Evolutionary conservation across 306 rosid species (phyloP).

Genomic region (Dicorynia guianensis): DNA sequence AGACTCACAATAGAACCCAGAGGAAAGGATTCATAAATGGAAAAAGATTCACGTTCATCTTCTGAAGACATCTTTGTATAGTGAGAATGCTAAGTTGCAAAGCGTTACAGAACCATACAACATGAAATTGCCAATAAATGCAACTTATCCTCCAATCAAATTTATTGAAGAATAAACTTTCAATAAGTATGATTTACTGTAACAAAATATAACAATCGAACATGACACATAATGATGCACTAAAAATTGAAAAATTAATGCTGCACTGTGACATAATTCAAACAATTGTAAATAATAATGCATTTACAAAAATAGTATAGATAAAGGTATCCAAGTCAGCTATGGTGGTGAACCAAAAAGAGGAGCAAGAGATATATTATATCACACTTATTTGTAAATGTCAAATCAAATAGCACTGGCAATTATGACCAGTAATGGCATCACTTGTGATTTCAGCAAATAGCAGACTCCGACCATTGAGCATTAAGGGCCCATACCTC

Average conservation of each 20-base stretch:
- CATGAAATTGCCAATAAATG: conserved; percentile 1
- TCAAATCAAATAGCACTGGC: conserved; percentile 7
- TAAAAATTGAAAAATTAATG: background rate
- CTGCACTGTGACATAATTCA: background rate
- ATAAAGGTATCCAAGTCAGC: no score
- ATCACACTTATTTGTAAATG: background rate
- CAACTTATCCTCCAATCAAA: background rate
- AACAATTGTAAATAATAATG: background rate
- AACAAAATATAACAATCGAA: no score
- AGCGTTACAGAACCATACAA: conserved; percentile 14
- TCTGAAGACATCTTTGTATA: conserved; percentile 12
- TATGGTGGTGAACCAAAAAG: background rate
- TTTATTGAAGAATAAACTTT: conserved; percentile 14
- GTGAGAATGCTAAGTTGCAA: conserved; percentile 19
- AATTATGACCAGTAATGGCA: conserved; percentile 2
- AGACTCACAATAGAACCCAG: conserved; percentile 22
- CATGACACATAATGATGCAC: background rate
- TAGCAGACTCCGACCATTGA: background rate
- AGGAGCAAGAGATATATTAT: background rate
- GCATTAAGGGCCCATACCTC: conserved; percentile 18
- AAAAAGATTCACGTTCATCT: background rate
- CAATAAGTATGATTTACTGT: background rate
- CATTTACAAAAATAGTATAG: no score
- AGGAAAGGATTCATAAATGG: background rate
- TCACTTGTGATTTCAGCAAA: background rate